A percentile compares a stretch with the other conserved stretches of the same genome.
phyloP scores from a whole-genome alignment of 1,284 basidiomycete species.

The Cryptococcus sp. region DNA sequence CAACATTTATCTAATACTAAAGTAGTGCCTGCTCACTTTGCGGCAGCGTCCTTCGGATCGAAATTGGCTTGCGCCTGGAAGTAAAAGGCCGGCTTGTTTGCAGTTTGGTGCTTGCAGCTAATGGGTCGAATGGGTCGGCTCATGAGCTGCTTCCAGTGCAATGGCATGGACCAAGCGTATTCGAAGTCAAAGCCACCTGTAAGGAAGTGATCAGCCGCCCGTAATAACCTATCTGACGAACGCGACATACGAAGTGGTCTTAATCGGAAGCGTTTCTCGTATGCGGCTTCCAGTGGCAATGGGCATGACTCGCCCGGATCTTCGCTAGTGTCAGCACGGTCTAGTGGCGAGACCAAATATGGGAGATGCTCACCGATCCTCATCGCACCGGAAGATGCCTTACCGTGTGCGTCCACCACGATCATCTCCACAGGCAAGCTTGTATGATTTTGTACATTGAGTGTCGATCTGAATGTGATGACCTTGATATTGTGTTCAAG shows the following conservation, averaged over 20 bases:
- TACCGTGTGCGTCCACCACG: constrained; percentile 80
- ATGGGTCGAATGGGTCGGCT: constrained; percentile 76
- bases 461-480: constrained; percentile 91
- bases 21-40: constrained; percentile 56
- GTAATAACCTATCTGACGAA: constrained; percentile 5
- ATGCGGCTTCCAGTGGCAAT: constrained; percentile 88
- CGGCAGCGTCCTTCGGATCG: constrained; percentile 65
- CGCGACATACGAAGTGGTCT: constrained; percentile 84
- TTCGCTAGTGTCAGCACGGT: constrained; percentile 31
- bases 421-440: constrained; percentile 92
- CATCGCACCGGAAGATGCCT: constrained; percentile 75
- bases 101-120: constrained; percentile 79
- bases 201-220: background rate
- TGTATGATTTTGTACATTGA: constrained; percentile 89
- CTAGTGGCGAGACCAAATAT: background rate
- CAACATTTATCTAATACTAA: background rate
- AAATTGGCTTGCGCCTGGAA: constrained; percentile 92
- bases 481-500: constrained; percentile 93
- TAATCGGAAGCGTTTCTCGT: constrained; percentile 77
- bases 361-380: constrained; percentile 67
- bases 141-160: constrained; percentile 88
- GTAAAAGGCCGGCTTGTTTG: constrained; percentile 86
- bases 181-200: constrained; percentile 70
- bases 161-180: constrained; percentile 79
- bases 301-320: constrained; percentile 86